These are phyloP conservation scores for Aspergillus calidoustus DNA, from an alignment of 2,329 filamentous ascomycete genomes.

Conservation along the genomic window DNA sequence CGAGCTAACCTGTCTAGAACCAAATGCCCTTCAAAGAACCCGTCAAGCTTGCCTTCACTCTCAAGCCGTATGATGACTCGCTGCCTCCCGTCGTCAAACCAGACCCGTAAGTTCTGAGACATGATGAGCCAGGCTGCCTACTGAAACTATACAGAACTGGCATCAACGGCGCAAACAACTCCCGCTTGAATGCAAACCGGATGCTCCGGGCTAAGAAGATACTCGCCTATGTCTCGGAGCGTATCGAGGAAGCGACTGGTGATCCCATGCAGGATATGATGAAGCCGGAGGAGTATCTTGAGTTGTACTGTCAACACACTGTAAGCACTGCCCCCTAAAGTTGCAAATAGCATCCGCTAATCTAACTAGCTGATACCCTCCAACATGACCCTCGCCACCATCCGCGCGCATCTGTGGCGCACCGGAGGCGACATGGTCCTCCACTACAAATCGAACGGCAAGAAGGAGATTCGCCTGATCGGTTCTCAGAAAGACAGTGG, in stretches of 20 bases:
- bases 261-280: slow-evolving; percentile 64
- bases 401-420: slow-evolving; percentile 92
- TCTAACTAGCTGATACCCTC: slow-evolving; percentile 60
- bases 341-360: background rate
- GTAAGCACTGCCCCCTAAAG: slow-evolving; percentile 56
- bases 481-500: slow-evolving; percentile 24
- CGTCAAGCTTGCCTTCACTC: slow-evolving; percentile 91
- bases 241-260: slow-evolving; percentile 73
- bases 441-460: slow-evolving; percentile 90
- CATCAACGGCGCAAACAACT: slow-evolving; percentile 62
- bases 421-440: slow-evolving; percentile 90
- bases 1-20: slow-evolving; percentile 59
- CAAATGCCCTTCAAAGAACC: slow-evolving; percentile 84
- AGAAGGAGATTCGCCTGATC: slow-evolving; percentile 57
- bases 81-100: slow-evolving; percentile 74
- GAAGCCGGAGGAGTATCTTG: slow-evolving; percentile 88
- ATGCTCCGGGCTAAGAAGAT: slow-evolving; percentile 98
- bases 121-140: background rate
- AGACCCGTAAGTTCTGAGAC: slow-evolving; percentile 62
- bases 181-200: slow-evolving; percentile 90
- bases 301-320: slow-evolving; percentile 92
- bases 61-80: slow-evolving; percentile 77
- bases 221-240: slow-evolving; percentile 85
- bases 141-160: slow-evolving; percentile 27
- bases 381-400: slow-evolving; percentile 90